phyloP scores from a whole-genome alignment of 768 basidiomycete species.

The Lactarius sanguifluus region DNA sequence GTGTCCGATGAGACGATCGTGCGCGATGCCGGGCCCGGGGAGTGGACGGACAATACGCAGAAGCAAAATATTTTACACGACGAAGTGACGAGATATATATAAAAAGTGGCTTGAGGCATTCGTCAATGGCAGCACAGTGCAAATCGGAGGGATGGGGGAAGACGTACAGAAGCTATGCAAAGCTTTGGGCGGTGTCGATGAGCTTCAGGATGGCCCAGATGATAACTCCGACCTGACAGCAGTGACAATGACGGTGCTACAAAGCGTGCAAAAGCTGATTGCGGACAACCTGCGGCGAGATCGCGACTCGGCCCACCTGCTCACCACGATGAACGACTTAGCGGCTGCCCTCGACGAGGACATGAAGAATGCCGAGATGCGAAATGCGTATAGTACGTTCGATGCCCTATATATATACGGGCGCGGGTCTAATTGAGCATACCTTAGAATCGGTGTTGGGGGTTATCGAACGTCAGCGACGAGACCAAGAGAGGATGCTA shows the following conservation, averaged over 20 bases:
- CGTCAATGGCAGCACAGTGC: slow-evolving; percentile 69
- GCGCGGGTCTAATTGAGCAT: slow-evolving; percentile 17
- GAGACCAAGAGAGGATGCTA: slow-evolving; percentile 71
- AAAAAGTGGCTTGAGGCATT: slow-evolving; percentile 81
- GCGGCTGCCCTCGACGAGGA: slow-evolving; percentile 44
- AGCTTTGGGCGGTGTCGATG: slow-evolving; percentile 44
- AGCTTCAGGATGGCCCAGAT: slow-evolving; percentile 27
- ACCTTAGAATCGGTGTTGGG: slow-evolving; percentile 52
- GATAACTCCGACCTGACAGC: slow-evolving; percentile 24
- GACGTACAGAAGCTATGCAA: slow-evolving; percentile 61
- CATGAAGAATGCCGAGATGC: slow-evolving; percentile 42
- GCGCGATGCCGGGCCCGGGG: not conserved
- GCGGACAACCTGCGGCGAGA: slow-evolving; percentile 37
- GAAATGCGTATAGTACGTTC: slow-evolving; percentile 41
- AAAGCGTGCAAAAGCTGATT: slow-evolving; percentile 40
- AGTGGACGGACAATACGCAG: slow-evolving; percentile 29
- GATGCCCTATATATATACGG: not conserved
- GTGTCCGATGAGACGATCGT: not conserved
- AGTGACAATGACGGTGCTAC: slow-evolving; percentile 36
- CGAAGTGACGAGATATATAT: slow-evolving; percentile 35
- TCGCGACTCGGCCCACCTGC: slow-evolving; percentile 36
- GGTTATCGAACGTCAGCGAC: slow-evolving; percentile 66
- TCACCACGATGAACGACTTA: slow-evolving; percentile 40
- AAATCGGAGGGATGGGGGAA: slow-evolving; percentile 61
- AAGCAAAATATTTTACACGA: slow-evolving; percentile 50